A percentile compares a stretch with the other conserved stretches of the same genome.
Evolutionary conservation across 495 filamentous ascomycete species (phyloP).

Genomic region (Penicillium antarcticum): DNA sequence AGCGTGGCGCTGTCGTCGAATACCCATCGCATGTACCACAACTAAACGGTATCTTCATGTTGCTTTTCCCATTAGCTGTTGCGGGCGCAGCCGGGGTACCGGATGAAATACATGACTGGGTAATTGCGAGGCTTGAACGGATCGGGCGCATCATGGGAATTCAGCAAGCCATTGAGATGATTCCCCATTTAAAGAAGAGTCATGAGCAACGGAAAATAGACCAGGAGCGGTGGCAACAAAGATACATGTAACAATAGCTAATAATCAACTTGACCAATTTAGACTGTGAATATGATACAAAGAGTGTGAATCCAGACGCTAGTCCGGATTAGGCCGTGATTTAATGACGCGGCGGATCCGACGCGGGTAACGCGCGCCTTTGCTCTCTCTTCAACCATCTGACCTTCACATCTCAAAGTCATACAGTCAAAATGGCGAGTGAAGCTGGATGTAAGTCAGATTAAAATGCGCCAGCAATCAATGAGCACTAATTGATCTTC

Average conservation of each 20-base stretch:
- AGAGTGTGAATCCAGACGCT: neutral
- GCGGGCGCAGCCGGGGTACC: conserved; percentile 24
- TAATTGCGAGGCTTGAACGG: conserved; percentile 21
- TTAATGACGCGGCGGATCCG: neutral
- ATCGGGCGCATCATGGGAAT: conserved; percentile 34
- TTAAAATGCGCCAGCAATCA: neutral
- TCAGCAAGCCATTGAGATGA: conserved; percentile 15
- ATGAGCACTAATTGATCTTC: conserved; percentile 8
- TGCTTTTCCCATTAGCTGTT: conserved; percentile 28
- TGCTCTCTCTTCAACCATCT: conserved; percentile 2
- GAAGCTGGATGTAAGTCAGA: conserved; percentile 49
- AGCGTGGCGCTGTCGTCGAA: neutral
- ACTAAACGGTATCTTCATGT: conserved; percentile 26
- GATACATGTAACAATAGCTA: conserved; percentile 12
- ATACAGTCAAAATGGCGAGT: conserved; percentile 34
- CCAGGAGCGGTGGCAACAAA: conserved; percentile 1
- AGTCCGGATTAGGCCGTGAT: neutral
- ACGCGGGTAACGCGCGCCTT: conserved; percentile 18
- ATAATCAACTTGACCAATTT: conserved; percentile 9
- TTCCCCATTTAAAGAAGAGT: conserved; percentile 12
- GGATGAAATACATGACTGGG: conserved; percentile 28
- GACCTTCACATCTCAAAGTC: neutral
- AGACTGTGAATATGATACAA: too few species aligned
- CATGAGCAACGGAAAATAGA: conserved; percentile 2
- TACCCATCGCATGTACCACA: conserved; percentile 8